Evolutionary conservation across 2,329 filamentous ascomycete genomes (phyloP), one percentile per base, ranked within the genome.

Genomic region (Plenodomus lindquistii): DNA sequence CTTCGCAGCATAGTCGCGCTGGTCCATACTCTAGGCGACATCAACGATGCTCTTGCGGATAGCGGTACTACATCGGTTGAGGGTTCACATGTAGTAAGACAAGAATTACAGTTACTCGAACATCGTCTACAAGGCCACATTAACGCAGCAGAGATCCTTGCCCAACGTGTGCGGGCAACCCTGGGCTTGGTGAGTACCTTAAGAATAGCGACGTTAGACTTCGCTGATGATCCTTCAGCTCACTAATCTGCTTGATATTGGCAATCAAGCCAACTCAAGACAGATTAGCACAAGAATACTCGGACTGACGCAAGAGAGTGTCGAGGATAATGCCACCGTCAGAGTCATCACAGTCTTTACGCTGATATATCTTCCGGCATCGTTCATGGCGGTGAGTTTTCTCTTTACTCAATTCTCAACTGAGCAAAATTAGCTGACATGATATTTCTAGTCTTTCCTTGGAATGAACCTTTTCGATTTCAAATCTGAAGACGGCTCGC

Each of bases 331-430:
- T 17, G 37, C 37, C 1, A 54, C 44, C 24, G 35, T 39, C 13
- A 44, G 22, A 16, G 44, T 47, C 15, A 56, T 60, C 16, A 60
- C 54, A 4, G 17, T 60, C 11, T 53, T 41, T 35, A 55, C 56
- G 7, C 20, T 60, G 34, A 56, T 60, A 20, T 60, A 60, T 37
- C 46, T 60, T 1, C 56, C 56, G 6, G 46, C 54, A 7, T 53
- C 51, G 1, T 60, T 57, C 42, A 54, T 48, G 31, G 55, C 55
- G 1, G 47, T 20, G 31, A 41, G 39, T 41, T 7, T 49, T 1
- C 18, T 45, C 39, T 24, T 5, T 5, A 6, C 5, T 6, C 5
- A 24, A 10, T 10, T 24, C 22, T 5, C 10, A 10, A 39, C 17
- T 18, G 18, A 21, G 5, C 18, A 3, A 18, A 3, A 16, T 4